These are phyloP conservation scores for Dendrostoma leiphaemia DNA, from an alignment of 2,329 filamentous ascomycete genomes.

Conservation along the genomic window DNA sequence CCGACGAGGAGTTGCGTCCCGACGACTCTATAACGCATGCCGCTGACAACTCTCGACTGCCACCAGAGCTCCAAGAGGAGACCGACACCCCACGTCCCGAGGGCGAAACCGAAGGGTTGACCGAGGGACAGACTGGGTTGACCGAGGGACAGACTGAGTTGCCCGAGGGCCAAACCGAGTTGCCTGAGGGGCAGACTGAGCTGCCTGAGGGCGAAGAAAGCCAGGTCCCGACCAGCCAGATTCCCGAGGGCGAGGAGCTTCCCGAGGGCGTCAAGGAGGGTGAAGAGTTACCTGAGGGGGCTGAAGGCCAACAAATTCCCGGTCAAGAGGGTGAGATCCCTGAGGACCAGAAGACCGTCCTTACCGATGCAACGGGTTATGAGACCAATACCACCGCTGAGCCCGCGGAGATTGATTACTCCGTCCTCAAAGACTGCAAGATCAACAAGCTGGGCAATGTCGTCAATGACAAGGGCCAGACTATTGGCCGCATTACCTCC, in stretches of 20 bases:
- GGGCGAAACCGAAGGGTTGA: neutral
- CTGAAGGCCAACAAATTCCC: slow-evolving; percentile 8
- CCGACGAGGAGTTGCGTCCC: slow-evolving; percentile 13
- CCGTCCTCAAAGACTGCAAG: slow-evolving; percentile 49
- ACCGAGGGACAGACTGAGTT: neutral
- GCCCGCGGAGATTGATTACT: slow-evolving; percentile 40
- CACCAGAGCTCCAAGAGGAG: neutral
- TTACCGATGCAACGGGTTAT: slow-evolving; percentile 14
- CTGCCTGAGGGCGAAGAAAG: neutral
- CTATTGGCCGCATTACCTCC: slow-evolving; percentile 61
- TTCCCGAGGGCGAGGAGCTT: slow-evolving; percentile 8
- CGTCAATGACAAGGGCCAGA: slow-evolving; percentile 49
- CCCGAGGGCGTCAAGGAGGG: neutral
- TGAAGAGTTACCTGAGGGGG: slow-evolving; percentile 13
- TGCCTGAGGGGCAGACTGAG: neutral
- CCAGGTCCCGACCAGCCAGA: slow-evolving; percentile 2
- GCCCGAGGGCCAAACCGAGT: neutral
- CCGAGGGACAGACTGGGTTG: neutral
- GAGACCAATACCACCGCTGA: slow-evolving; percentile 25
- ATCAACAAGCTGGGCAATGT: slow-evolving; percentile 61
- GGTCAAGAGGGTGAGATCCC: slow-evolving; percentile 23
- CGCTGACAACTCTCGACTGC: slow-evolving; percentile 15
- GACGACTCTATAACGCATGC: slow-evolving; percentile 19
- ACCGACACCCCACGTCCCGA: neutral
- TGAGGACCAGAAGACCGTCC: slow-evolving; percentile 11